phyloP scores from a whole-genome alignment of 2,329 filamentous ascomycete species.

The Pleoardoris graminearum region DNA sequence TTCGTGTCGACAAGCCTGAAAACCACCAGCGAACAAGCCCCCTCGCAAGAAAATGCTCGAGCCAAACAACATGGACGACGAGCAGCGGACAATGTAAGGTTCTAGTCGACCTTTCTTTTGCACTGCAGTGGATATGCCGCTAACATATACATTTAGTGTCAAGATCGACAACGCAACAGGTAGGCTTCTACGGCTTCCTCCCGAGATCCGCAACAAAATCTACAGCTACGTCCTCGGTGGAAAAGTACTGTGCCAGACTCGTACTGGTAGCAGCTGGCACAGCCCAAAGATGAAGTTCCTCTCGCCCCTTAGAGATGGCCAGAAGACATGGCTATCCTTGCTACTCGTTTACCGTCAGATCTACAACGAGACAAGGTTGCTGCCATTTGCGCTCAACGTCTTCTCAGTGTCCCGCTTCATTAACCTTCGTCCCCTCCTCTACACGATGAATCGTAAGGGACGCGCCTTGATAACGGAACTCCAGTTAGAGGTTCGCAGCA shows the following conservation, averaged over 20 bases:
- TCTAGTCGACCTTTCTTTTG: no score
- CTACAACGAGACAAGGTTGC: slow-evolving; percentile 9
- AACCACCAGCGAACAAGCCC: no score
- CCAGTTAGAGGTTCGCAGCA: background rate
- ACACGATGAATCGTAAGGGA: background rate
- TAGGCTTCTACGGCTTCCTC: slow-evolving; percentile 5
- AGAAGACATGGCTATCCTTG: background rate
- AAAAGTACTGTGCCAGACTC: background rate
- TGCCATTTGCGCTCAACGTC: slow-evolving; percentile 1
- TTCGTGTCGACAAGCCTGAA: no score
- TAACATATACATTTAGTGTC: no score
- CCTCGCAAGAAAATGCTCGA: no score
- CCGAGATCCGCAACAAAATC: slow-evolving; percentile 16
- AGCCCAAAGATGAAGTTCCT: background rate
- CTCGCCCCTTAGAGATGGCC: background rate
- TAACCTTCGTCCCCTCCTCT: background rate
- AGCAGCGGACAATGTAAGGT: no score
- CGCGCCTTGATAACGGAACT: background rate
- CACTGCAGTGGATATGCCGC: no score
- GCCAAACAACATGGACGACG: no score
- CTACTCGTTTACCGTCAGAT: slow-evolving; percentile 13
- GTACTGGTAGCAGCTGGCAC: background rate
- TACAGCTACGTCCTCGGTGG: slow-evolving; percentile 8
- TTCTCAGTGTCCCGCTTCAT: background rate
- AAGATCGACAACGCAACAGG: no score